Evolutionary conservation across 2,329 filamentous ascomycete genomes (phyloP).

Genomic region (Scedosporium boydii): DNA sequence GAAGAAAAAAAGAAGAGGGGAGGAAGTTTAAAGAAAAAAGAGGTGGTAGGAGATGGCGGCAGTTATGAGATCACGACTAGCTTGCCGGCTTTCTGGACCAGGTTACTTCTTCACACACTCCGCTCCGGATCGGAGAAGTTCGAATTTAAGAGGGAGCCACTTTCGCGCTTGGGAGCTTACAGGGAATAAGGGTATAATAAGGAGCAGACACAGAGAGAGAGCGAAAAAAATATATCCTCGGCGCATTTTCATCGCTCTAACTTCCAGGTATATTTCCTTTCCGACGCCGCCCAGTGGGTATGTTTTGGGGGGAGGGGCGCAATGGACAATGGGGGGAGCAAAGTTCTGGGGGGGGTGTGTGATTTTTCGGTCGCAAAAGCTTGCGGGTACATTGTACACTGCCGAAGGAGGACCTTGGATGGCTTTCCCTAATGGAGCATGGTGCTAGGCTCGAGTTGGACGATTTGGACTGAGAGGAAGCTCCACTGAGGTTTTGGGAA

Average conservation of each 20-base stretch:
- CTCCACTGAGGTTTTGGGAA: not conserved
- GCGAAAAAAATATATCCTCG: not conserved
- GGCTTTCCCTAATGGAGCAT: not conserved
- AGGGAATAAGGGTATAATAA: not conserved
- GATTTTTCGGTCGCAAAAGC: not conserved
- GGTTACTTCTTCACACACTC: not conserved
- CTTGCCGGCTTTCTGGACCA: not conserved
- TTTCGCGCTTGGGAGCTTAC: not conserved
- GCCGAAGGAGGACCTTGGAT: not conserved
- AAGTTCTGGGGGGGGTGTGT: not conserved
- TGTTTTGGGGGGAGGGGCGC: not conserved
- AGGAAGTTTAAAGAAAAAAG: not conserved
- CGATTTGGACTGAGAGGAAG: not conserved
- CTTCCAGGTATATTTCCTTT: not conserved
- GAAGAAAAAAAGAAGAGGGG: constrained; percentile 4
- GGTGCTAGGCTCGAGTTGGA: not conserved
- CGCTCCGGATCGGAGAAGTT: not conserved
- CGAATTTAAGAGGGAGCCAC: not conserved
- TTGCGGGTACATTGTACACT: not conserved
- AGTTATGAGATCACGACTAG: not conserved
- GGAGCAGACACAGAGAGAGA: not conserved
- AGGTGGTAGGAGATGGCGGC: not conserved
- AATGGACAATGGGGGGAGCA: not conserved
- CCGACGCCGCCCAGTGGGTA: not conserved
- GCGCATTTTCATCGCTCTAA: not conserved